Percentiles rank a stretch among this genome's conserved stretches.
Evolutionary conservation across 129 eudicot species (phyloP).

Genomic region (Escallonia herrerae): DNA sequence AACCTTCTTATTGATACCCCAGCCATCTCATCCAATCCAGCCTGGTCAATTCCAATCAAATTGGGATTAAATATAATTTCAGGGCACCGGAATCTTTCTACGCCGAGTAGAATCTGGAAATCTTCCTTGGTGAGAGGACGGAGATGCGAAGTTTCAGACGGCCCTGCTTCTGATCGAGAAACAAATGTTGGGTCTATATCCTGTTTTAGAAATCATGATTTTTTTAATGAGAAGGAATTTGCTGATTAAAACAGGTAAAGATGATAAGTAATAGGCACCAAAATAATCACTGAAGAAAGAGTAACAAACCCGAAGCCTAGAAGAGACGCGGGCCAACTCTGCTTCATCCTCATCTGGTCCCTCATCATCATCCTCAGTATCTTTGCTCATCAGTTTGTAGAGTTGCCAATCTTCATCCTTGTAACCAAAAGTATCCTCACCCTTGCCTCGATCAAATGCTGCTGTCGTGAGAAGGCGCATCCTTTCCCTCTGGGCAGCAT

Average conservation of each 20-base stretch:
- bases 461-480: slow-evolving; percentile 96
- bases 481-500: slow-evolving; percentile 88
- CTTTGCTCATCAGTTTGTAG: slow-evolving; percentile 92
- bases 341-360: slow-evolving; percentile 79
- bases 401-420: slow-evolving; percentile 99
- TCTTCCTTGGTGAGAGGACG: slow-evolving; percentile 92
- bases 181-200: slow-evolving; percentile 80
- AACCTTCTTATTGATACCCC: slow-evolving; percentile 68
- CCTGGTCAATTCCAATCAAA: slow-evolving; percentile 81
- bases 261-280: too few species aligned
- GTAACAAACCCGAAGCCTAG: slow-evolving; percentile 73
- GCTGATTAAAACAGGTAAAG: not conserved
- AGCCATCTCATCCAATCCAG: slow-evolving; percentile 93
- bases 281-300: not conserved
- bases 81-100: slow-evolving; percentile 94
- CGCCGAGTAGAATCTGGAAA: slow-evolving; percentile 79
- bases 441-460: slow-evolving; percentile 95
- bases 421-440: slow-evolving; percentile 93
- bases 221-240: not conserved
- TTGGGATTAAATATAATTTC: slow-evolving; percentile 83
- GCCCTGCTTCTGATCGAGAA: slow-evolving; percentile 51
- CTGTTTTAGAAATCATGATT: slow-evolving; percentile 27
- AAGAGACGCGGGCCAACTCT: slow-evolving; percentile 71
- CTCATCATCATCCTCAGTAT: slow-evolving; percentile 92
- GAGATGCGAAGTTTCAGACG: slow-evolving; percentile 60